Percentiles rank a stretch among this genome's conserved stretches.
Conservation (phyloP, 2,329 filamentous ascomycete genomes). For the Epichloe brachyelytri region DNA sequence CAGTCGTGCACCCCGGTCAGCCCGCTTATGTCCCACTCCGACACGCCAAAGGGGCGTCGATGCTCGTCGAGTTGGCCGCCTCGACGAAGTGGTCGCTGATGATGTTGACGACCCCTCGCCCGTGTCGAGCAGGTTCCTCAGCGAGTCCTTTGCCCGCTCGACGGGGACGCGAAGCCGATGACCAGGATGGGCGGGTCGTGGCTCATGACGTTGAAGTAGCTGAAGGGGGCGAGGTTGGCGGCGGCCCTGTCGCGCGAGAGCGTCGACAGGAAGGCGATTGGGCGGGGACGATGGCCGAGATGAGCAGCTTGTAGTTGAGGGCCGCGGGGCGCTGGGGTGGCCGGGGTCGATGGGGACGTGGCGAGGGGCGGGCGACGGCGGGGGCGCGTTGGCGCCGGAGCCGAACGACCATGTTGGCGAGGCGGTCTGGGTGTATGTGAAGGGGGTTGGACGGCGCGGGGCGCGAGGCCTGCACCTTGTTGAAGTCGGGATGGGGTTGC, state of each 20-base stretch:
- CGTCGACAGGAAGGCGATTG: conserved; percentile 55
- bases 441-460: conserved; percentile 42
- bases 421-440: conserved; percentile 50
- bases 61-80: conserved; percentile 68
- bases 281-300: conserved; percentile 68
- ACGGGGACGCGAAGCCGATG: conserved; percentile 36
- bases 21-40: conserved; percentile 70
- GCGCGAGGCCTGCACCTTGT: conserved; percentile 53
- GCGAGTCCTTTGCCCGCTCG: conserved; percentile 58
- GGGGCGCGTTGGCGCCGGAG: conserved; percentile 44
- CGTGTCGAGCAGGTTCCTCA: conserved; percentile 59
- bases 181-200: conserved; percentile 81
- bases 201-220: conserved; percentile 71
- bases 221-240: conserved; percentile 74
- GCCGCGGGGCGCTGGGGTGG: conserved; percentile 48
- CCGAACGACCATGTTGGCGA: conserved; percentile 54
- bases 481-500: conserved; percentile 66
- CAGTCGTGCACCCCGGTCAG: conserved; percentile 48
- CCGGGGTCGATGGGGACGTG: conserved; percentile 78
- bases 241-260: conserved; percentile 40
- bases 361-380: conserved; percentile 13
- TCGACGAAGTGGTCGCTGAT: conserved; percentile 76
- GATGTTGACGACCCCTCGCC: conserved; percentile 78
- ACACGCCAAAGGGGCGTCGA: conserved; percentile 63
- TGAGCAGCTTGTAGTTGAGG: conserved; percentile 87